phyloP scores from a whole-genome alignment of 345 rosid species.

The Eucalyptus paniculata region DNA sequence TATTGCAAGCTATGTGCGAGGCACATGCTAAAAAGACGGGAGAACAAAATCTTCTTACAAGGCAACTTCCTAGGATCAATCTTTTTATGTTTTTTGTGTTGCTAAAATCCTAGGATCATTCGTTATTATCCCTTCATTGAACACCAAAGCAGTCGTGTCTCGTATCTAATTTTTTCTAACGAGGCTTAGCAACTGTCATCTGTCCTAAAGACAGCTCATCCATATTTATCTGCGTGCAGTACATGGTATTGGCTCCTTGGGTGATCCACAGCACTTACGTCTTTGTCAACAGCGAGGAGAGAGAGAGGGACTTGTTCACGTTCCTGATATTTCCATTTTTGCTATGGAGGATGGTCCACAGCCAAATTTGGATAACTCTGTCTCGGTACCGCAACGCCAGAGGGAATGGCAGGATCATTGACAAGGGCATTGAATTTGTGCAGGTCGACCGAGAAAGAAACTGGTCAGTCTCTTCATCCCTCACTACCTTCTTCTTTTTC shows the following conservation, averaged over 20 bases:
- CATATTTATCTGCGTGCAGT: slow-evolving; percentile 3
- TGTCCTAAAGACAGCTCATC: neutral
- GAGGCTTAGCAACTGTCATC: neutral
- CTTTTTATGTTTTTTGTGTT: no score
- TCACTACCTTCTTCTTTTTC: neutral
- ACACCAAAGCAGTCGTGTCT: neutral
- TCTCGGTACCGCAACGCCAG: slow-evolving; percentile 56
- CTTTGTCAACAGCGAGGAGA: slow-evolving; percentile 1
- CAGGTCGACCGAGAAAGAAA: slow-evolving; percentile 63
- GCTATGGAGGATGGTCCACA: slow-evolving; percentile 51
- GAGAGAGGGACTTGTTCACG: slow-evolving; percentile 21
- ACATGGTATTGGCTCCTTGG: slow-evolving; percentile 38
- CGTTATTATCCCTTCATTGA: neutral
- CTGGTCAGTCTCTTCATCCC: slow-evolving; percentile 10
- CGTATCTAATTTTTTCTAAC: neutral
- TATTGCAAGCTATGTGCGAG: neutral
- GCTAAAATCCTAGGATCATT: neutral
- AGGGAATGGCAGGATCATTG: slow-evolving; percentile 46
- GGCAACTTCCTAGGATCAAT: neutral
- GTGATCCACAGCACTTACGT: slow-evolving; percentile 10
- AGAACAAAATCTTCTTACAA: neutral
- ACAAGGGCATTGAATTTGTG: slow-evolving; percentile 61
- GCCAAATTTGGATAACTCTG: slow-evolving; percentile 58
- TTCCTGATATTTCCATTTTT: slow-evolving; percentile 25
- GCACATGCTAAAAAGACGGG: neutral